A percentile compares a stretch with the other conserved stretches of the same genome.
Evolutionary conservation across 306 rosid genomes (phyloP).

Genomic region (Cucumis cinereus): DNA sequence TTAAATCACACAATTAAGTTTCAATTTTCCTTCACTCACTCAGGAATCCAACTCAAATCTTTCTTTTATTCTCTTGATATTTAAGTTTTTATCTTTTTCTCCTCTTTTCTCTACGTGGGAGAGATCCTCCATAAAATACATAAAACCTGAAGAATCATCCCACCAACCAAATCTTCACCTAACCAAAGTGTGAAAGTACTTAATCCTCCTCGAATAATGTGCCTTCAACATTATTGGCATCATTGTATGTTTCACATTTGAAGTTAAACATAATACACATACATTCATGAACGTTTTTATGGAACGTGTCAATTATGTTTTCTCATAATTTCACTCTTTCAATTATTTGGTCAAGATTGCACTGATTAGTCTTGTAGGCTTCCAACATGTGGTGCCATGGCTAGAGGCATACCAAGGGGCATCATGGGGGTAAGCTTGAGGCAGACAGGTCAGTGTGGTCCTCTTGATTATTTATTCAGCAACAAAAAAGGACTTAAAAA

Average conservation of each 20-base stretch:
- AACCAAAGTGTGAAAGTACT: not conserved
- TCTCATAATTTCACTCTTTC: not conserved
- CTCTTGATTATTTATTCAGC: constrained; percentile 8
- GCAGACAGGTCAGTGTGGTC: constrained; percentile 12
- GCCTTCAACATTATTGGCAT: not conserved
- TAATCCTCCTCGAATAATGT: not conserved
- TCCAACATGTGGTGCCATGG: constrained; percentile 7
- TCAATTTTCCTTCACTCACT: not conserved
- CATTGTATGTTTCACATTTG: not conserved
- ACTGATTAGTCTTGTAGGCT: not conserved
- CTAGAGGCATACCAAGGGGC: not conserved
- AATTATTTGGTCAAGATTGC: constrained; percentile 5
- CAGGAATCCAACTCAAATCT: not conserved
- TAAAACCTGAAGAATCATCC: not conserved
- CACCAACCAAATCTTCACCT: not conserved
- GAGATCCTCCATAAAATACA: not conserved
- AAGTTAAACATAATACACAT: not conserved
- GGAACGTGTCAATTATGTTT: not conserved
- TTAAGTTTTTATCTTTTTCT: not conserved
- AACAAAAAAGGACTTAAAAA: not conserved
- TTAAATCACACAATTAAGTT: not conserved
- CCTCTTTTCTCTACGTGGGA: not conserved
- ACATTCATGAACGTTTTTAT: not conserved
- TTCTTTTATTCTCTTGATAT: not conserved
- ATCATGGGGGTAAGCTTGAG: not conserved